Conservation (phyloP, 352 stramenopile genomes). For the Plasmopara viticola region DNA sequence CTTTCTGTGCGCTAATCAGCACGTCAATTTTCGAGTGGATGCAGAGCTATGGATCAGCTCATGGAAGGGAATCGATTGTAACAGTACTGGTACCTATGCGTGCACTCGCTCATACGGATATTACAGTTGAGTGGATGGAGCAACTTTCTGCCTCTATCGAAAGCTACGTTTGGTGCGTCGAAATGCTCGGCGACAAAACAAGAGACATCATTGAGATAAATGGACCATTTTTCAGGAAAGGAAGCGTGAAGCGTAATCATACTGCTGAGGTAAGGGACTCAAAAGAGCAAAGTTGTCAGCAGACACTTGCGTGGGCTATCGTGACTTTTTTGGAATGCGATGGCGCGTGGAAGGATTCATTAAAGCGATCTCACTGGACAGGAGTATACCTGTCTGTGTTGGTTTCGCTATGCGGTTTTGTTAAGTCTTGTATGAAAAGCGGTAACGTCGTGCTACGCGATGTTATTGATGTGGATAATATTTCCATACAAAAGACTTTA, state of each 20-base stretch:
- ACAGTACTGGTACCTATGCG: constrained; percentile 41
- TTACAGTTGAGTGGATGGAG: constrained; percentile 50
- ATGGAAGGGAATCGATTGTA: constrained; percentile 18
- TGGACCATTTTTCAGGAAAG: constrained; percentile 2
- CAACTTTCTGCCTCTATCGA: constrained; percentile 56
- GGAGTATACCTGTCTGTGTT: constrained; percentile 22
- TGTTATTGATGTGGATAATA: constrained; percentile 19
- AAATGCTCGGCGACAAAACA: constrained; percentile 35
- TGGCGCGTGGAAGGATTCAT: constrained; percentile 18
- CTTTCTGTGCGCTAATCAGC: constrained; percentile 37
- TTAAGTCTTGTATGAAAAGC: constrained; percentile 16
- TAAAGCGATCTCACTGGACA: constrained; percentile 14
- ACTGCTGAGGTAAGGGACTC: constrained; percentile 1
- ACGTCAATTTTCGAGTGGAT: constrained; percentile 45
- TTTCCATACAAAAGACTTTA: constrained; percentile 15
- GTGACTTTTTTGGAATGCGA: constrained; percentile 25
- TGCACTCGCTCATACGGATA: constrained; percentile 25
- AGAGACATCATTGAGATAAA: constrained; percentile 13
- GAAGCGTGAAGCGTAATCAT: constrained; percentile 30
- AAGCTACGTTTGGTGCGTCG: constrained; percentile 46
- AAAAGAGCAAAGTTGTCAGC: constrained; percentile 12
- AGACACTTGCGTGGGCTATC: constrained; percentile 34
- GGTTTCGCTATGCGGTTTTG: constrained; percentile 21
- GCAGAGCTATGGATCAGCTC: constrained; percentile 25
- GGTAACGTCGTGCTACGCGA: constrained; percentile 8